phyloP scores from a whole-genome alignment of 2,329 filamentous ascomycete genomes.

The Didymella lethalis region DNA sequence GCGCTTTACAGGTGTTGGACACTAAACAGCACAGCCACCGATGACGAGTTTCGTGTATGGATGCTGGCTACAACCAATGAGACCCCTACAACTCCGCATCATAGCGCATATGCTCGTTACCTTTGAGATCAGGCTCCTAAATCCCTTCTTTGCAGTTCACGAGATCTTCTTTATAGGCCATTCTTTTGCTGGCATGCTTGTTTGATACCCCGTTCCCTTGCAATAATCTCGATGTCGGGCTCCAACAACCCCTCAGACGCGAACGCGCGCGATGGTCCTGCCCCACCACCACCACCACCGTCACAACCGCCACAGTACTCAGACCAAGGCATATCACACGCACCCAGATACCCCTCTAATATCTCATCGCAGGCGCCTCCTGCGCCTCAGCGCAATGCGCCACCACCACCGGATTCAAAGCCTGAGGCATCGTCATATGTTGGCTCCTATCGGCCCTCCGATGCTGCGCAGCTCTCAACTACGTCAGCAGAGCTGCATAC shows the following conservation, averaged over 20 bases:
- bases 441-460: constrained; percentile 39
- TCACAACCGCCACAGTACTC: constrained; percentile 27
- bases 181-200: constrained; percentile 7
- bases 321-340: constrained; percentile 22
- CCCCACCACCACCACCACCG: constrained; percentile 26
- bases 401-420: constrained; percentile 26
- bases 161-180: neutral
- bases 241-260: constrained; percentile 29
- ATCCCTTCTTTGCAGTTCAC: neutral
- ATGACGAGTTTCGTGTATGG: constrained; percentile 16
- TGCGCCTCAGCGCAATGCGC: constrained; percentile 6
- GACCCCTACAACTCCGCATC: constrained; percentile 16
- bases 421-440: constrained; percentile 40
- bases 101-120: constrained; percentile 12
- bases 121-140: constrained; percentile 14
- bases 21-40: constrained; percentile 15
- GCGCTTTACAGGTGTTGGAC: neutral
- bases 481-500: constrained; percentile 19
- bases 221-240: constrained; percentile 29
- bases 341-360: constrained; percentile 20
- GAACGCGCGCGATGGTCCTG: constrained; percentile 26
- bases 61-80: constrained; percentile 6
- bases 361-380: constrained; percentile 13
- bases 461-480: constrained; percentile 26
- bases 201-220: constrained; percentile 12